phyloP scores from a whole-genome alignment of 1,284 basidiomycete genomes.

The Marasmius fiardii region DNA sequence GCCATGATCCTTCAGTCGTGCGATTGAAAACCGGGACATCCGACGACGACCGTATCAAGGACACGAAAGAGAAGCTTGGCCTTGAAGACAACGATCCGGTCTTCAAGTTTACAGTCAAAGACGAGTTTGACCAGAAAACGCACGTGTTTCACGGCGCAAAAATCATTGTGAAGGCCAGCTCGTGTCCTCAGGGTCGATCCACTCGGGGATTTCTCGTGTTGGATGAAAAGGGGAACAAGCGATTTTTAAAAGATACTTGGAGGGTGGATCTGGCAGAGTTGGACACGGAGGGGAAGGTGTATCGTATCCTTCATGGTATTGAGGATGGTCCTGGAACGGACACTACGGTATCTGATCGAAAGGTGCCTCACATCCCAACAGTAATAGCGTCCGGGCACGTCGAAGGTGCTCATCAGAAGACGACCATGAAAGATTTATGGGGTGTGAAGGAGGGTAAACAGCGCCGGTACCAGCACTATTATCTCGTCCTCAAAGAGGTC shows the following conservation, averaged over 20 bases:
- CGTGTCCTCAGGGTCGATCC: too few species aligned
- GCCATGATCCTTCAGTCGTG: constrained; percentile 16
- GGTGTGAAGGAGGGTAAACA: background rate
- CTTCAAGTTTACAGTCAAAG: too few species aligned
- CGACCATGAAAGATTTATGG: background rate
- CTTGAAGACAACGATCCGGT: too few species aligned
- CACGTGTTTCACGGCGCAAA: too few species aligned
- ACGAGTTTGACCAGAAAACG: too few species aligned
- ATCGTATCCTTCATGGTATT: background rate
- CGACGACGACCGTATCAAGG: background rate
- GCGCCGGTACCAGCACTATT: background rate
- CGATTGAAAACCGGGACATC: background rate
- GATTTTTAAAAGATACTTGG: too few species aligned
- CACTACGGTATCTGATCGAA: background rate
- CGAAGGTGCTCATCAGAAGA: background rate
- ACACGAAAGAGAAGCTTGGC: background rate
- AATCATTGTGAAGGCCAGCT: too few species aligned
- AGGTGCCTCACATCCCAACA: background rate
- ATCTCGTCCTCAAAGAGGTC: too few species aligned
- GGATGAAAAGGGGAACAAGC: too few species aligned
- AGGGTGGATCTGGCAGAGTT: too few species aligned
- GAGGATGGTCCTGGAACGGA: background rate
- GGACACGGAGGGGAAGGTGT: background rate
- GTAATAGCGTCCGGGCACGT: background rate
- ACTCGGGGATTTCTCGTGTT: too few species aligned